Conservation (phyloP, 1,284 basidiomycete genomes). For the Ceratobasidium sp. region DNA sequence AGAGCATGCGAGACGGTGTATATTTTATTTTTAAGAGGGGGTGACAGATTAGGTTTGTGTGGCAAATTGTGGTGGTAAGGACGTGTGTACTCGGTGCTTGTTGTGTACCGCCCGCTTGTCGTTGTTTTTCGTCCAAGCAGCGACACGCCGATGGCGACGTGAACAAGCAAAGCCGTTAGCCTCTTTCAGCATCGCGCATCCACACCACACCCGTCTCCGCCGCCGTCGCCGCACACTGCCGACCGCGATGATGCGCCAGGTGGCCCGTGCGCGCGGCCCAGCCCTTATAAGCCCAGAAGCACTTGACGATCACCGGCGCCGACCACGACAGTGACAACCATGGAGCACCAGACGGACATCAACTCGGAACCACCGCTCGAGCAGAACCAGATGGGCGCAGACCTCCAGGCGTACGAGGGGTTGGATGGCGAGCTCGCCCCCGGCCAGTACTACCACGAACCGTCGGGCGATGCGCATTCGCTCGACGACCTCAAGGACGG, state of each 20-base stretch:
- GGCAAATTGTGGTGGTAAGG: constrained; percentile 26
- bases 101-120: constrained; percentile 34
- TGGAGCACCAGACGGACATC: constrained; percentile 33
- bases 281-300: constrained; percentile 36
- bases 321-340: background rate
- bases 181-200: background rate
- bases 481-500: constrained; percentile 40
- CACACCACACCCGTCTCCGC: background rate
- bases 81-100: constrained; percentile 26
- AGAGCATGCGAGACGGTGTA: background rate
- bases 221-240: background rate
- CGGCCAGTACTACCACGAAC: constrained; percentile 34
- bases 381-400: constrained; percentile 12
- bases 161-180: constrained; percentile 12
- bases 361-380: constrained; percentile 26
- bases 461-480: constrained; percentile 28
- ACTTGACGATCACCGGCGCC: constrained; percentile 12
- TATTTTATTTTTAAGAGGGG: constrained; percentile 12
- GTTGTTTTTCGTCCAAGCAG: constrained; percentile 23
- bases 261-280: constrained; percentile 30
- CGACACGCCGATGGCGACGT: too few relatives aligned
- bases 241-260: background rate
- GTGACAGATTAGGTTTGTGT: background rate
- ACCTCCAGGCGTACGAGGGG: constrained; percentile 26
- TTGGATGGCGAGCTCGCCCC: constrained; percentile 29